Evolutionary conservation across 2,329 filamentous ascomycete species (phyloP), one percentile per base, ranked within the genome.

Genomic region (Fusarium fujikuroi): DNA sequence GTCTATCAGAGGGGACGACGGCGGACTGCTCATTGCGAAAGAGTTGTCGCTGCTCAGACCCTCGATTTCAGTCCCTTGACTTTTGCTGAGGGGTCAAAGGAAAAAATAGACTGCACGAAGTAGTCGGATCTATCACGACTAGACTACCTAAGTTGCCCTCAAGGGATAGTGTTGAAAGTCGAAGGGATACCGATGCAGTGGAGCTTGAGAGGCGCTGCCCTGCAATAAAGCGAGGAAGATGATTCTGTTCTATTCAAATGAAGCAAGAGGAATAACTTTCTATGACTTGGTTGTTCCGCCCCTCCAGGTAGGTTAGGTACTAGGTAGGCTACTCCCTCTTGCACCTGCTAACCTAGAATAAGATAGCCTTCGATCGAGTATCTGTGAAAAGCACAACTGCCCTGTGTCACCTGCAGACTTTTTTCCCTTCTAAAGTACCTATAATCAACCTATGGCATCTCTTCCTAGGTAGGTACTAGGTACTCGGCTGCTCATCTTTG

Each of bases 1-100:
- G 53, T 85, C 85, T 78, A 88, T 83, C 69, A 85, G 84, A 9
- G 86, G 87, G 36, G 87, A 87, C 28, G 85, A 86, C 30, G 85
- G 79, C 40, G 85, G 81, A 42, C 74, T 80, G 47, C 69, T 77
- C 77, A 77, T 77, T 37, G 50, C 40, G 65, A 30, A 46, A 53
- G 34, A 46, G 28, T 30, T 40, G 32, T 56, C 64, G 42, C 39
- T 64, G 28, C 25, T 69, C 9, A 21, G 21, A 5, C 18, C 32
- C 37, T 25, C 15, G 32, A 46, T 30, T 34, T 30, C 28, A 11
- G 50, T 39, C 63, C 34, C 40, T 44, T 46, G 40, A 25, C 43
- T 53, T 54, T 43, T 30, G 39, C 49, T 28, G 46, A 42, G 47
- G 47, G 25, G 32, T 25, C 36, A 19, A 49, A 46, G 16, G 4